Percentiles rank a stretch among this genome's conserved stretches.
phyloP scores from a whole-genome alignment of 805 yeast species.

The Cyberlindnera maclurae region DNA sequence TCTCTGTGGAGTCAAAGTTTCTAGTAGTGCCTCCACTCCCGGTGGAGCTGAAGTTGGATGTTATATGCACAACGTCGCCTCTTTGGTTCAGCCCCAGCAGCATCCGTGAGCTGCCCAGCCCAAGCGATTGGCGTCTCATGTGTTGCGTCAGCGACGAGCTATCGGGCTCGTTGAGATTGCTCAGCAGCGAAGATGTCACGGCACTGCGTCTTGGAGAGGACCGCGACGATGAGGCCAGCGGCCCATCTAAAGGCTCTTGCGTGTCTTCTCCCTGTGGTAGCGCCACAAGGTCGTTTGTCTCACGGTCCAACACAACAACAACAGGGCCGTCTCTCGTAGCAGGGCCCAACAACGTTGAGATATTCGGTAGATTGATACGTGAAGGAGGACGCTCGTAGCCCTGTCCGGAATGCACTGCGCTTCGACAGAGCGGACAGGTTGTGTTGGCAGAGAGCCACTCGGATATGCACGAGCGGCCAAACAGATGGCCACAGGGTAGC shows the following conservation, averaged over 20 bases:
- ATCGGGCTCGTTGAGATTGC: no score
- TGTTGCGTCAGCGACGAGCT: background rate
- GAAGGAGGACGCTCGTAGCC: conserved; percentile 9
- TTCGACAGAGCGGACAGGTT: conserved; percentile 85
- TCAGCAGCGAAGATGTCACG: no score
- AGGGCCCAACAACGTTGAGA: conserved; percentile 8
- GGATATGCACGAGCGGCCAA: conserved; percentile 78
- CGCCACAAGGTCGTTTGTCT: conserved; percentile 12
- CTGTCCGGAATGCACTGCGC: conserved; percentile 24
- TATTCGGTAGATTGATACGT: conserved; percentile 19
- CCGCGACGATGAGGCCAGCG: no score
- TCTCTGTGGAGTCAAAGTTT: no score
- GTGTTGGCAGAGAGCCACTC: conserved; percentile 75
- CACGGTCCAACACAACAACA: conserved; percentile 13
- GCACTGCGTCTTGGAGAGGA: no score
- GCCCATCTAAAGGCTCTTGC: no score
- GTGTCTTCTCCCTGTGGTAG: background rate
- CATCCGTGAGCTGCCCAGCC: no score
- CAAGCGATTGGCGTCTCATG: background rate
- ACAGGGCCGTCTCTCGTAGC: conserved; percentile 13
- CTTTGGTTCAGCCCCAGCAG: no score
- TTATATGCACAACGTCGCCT: no score
- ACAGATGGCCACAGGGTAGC: conserved; percentile 81
- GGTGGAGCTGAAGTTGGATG: no score
- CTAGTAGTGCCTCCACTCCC: no score